These are phyloP conservation scores for Hanseniaspora valbyensis DNA, from an alignment of 805 yeast genomes.

Conservation along the genomic window DNA sequence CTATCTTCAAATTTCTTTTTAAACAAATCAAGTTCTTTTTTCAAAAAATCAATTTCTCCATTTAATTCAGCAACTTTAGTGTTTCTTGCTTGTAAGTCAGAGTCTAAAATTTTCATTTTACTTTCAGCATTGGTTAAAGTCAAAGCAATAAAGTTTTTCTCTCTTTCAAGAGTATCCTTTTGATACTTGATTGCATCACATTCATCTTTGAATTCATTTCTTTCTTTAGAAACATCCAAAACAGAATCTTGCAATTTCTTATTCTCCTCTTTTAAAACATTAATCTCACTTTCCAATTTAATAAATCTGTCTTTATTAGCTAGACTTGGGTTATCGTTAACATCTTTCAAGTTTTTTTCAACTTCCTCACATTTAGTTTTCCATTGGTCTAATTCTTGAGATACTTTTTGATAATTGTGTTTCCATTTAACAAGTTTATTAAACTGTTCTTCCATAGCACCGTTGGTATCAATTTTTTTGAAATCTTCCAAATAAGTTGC, in stretches of 20 bases:
- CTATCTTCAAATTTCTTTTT: slow-evolving; percentile 9
- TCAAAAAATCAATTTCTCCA: neutral
- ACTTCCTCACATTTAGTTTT: slow-evolving; percentile 16
- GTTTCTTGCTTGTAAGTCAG: neutral
- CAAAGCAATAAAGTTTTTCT: slow-evolving; percentile 16
- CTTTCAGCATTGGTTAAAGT: slow-evolving; percentile 17
- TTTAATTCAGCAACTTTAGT: neutral
- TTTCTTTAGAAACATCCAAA: slow-evolving; percentile 5
- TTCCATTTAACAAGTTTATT: slow-evolving; percentile 19
- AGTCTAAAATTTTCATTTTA: neutral
- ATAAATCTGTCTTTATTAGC: neutral
- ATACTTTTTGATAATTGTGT: neutral
- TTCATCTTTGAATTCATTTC: slow-evolving; percentile 19
- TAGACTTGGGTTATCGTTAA: neutral
- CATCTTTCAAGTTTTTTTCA: neutral
- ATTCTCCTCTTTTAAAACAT: neutral
- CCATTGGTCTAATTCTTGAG: slow-evolving; percentile 21
- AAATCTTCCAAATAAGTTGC: slow-evolving; percentile 20
- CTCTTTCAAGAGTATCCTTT: slow-evolving; percentile 14
- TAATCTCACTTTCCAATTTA: slow-evolving; percentile 2
- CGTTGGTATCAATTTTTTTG: slow-evolving; percentile 24
- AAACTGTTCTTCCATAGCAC: slow-evolving; percentile 23
- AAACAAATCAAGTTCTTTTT: neutral
- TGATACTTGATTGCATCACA: slow-evolving; percentile 17
- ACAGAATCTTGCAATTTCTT: neutral